These are phyloP conservation scores for Coffea humblotiana DNA, from an alignment of 305 asterid genomes.

Conservation along the genomic window DNA sequence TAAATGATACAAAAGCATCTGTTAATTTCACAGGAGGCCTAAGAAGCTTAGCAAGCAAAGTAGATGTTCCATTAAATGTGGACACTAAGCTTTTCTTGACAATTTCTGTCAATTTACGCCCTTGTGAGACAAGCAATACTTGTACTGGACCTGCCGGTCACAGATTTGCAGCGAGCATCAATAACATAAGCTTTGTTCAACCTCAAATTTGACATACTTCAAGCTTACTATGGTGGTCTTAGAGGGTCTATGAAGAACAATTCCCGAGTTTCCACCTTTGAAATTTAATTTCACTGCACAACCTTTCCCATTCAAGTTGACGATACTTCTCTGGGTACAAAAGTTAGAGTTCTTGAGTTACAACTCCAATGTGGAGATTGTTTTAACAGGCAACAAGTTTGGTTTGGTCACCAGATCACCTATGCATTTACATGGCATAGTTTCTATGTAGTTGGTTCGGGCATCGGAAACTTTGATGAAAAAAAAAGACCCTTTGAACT, in stretches of 20 bases:
- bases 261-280: constrained; percentile 41
- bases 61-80: constrained; percentile 40
- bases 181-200: constrained; percentile 41
- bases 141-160: constrained; percentile 29
- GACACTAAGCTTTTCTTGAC: constrained; percentile 37
- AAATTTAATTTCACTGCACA: constrained; percentile 41
- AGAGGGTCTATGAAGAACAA: constrained; percentile 4
- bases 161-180: constrained; percentile 38
- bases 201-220: constrained; percentile 35
- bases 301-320: not conserved
- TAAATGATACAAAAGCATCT: constrained; percentile 24
- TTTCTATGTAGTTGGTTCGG: constrained; percentile 65
- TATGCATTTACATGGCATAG: constrained; percentile 74
- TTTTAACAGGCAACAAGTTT: constrained; percentile 55
- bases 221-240: constrained; percentile 32
- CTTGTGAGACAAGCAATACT: constrained; percentile 24
- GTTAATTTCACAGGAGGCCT: constrained; percentile 33
- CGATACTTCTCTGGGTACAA: constrained; percentile 23
- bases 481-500: constrained; percentile 40
- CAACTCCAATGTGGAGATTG: constrained; percentile 49
- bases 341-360: constrained; percentile 43
- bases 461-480: constrained; percentile 50
- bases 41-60: constrained; percentile 33
- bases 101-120: constrained; percentile 40
- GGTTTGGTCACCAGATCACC: constrained; percentile 51